Evolutionary conservation across 2,329 filamentous ascomycete species (phyloP).

Genomic region (Colletotrichum sansevieriae): DNA sequence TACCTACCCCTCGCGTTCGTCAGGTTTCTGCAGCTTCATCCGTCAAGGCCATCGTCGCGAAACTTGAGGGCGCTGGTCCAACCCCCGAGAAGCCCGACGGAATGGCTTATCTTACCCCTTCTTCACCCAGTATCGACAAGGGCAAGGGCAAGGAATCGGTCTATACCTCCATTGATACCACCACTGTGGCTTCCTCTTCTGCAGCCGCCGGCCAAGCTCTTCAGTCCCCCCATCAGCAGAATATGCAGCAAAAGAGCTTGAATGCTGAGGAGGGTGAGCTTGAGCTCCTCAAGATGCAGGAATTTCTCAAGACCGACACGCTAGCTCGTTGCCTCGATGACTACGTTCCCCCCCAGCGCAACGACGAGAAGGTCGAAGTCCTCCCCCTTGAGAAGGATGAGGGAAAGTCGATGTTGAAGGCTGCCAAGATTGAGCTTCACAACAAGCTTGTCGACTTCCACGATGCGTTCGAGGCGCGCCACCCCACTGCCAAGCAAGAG

Average conservation of each 20-base stretch:
- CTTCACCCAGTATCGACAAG: conserved; percentile 21
- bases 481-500: conserved; percentile 32
- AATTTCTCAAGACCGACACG: conserved; percentile 27
- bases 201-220: not conserved
- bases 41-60: conserved; percentile 40
- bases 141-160: conserved; percentile 19
- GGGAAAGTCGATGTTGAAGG: conserved; percentile 27
- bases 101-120: conserved; percentile 5
- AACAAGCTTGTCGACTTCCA: conserved; percentile 25
- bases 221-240: not conserved
- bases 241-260: not conserved
- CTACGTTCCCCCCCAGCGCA: conserved; percentile 23
- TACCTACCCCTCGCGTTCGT: conserved; percentile 16
- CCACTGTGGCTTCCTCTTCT: not conserved
- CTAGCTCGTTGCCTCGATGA: conserved; percentile 33
- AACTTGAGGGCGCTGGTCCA: conserved; percentile 20
- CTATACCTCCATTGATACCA: conserved; percentile 3
- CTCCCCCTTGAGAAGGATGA: conserved; percentile 24
- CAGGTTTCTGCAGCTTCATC: conserved; percentile 27
- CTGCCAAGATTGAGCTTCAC: conserved; percentile 27
- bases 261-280: conserved; percentile 17
- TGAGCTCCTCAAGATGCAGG: conserved; percentile 36
- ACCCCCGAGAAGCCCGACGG: conserved; percentile 1
- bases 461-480: conserved; percentile 19
- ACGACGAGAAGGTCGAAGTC: conserved; percentile 17